A percentile compares a stretch with the other conserved stretches of the same genome.
These are phyloP conservation scores for Cinnamomum chago DNA, from an alignment of 164 flowering plant genomes.

Conservation along the genomic window DNA sequence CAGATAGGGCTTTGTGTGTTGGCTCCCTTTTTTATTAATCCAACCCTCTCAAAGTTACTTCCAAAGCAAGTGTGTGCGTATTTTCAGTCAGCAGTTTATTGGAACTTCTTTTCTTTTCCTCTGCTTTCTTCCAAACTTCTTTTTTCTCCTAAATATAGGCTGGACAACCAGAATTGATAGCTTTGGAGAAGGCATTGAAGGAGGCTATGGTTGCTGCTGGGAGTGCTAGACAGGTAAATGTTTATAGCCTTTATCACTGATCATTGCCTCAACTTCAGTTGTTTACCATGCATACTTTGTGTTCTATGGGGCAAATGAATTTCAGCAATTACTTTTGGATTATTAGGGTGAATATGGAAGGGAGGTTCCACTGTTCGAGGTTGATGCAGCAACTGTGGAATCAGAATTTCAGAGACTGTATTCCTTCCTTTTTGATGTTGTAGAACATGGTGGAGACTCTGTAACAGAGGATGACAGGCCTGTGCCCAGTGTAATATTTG, in stretches of 20 bases:
- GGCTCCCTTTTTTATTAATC: no score
- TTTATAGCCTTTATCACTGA: not conserved
- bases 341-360: slow-evolving; percentile 81
- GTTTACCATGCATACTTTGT: not conserved
- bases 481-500: slow-evolving; percentile 75
- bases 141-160: slow-evolving; percentile 33
- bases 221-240: slow-evolving; percentile 76
- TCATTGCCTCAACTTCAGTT: not conserved
- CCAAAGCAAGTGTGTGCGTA: no score
- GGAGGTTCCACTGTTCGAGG: slow-evolving; percentile 84
- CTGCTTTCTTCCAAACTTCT: not conserved
- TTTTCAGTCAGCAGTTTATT: no score
- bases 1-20: no score
- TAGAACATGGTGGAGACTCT: slow-evolving; percentile 37
- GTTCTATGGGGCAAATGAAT: not conserved
- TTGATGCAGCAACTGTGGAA: slow-evolving; percentile 79
- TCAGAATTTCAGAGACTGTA: slow-evolving; percentile 74
- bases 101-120: not conserved
- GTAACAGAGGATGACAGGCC: slow-evolving; percentile 55
- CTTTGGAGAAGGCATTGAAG: slow-evolving; percentile 81
- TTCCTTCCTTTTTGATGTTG: slow-evolving; percentile 67
- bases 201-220: slow-evolving; percentile 86
- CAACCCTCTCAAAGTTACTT: no score
- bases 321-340: slow-evolving; percentile 11
- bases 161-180: slow-evolving; percentile 84